Evolutionary conservation across 2,329 filamentous ascomycete genomes (phyloP), one percentile per base, ranked within the genome.

Genomic region (Aspergillus sp.): DNA sequence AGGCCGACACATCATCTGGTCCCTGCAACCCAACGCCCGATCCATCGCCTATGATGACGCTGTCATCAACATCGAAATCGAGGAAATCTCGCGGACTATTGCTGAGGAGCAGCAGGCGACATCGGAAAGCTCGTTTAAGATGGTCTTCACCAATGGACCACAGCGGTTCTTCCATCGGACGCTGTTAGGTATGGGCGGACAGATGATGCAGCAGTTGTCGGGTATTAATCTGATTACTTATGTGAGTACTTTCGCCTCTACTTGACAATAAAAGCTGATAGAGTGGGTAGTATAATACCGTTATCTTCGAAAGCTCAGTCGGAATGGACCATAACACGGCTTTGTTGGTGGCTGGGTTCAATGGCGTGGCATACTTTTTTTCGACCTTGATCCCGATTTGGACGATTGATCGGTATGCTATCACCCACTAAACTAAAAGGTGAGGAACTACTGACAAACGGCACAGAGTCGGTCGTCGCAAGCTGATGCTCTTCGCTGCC

Each of bases 401-500:
- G 53, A 56, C 64, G 5, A 67, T 72, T 49, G 65, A 70, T 46
- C 59, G 61, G 48, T 61, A 56, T 30, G 44, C 33, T 3, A 0
- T 2, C 13, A 10, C 17, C 33, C 33, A 15, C 13, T n/a, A n/a
- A 7, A 19, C 33, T 19, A 37, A 15, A 6, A 10, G 7, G 4
- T 6, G 12, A 15, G 7, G 2, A 7, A 17, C 22, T 39, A 12
- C 17, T 17, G 5, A 20, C 37, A 19, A 20, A 39, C 10, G 7
- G 13, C 15, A 7, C 25, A 62, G 59, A 10, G 54, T 65, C n/a
- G 80, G 80, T 15, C 73, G 80, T 4, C 69, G 80, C 7, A 81
- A 80, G 58, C 69, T 83, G 61, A 79, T 83, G 74, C 73, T 83
- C 60, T 81, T 75, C 57, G 74, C 76, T 1, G 74, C 76, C 0